These are phyloP conservation scores for Aspergillus latus DNA, from an alignment of 2,329 filamentous ascomycete genomes.

Conservation along the genomic window DNA sequence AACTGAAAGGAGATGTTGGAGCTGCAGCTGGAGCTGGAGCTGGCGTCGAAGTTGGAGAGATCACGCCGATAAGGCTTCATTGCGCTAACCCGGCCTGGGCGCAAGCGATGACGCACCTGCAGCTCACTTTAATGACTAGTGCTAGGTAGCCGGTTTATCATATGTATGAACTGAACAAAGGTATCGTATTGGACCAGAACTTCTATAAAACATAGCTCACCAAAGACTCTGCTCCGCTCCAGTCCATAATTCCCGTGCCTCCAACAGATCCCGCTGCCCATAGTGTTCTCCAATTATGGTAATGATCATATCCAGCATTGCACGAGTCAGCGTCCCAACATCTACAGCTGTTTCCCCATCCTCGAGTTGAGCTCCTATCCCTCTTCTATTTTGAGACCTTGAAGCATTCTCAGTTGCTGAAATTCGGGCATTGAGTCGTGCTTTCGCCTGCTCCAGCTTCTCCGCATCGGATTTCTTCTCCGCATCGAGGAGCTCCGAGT, in stretches of 20 bases:
- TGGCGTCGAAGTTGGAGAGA: not conserved
- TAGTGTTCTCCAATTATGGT: conserved; percentile 85
- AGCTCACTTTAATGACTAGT: not conserved
- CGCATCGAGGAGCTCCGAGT: conserved; percentile 21
- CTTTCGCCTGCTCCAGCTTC: conserved; percentile 52
- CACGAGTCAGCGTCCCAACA: conserved; percentile 44
- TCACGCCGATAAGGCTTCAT: conserved; percentile 2
- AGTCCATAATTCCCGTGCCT: conserved; percentile 63
- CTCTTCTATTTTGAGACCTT: conserved; percentile 7
- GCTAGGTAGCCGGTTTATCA: not conserved
- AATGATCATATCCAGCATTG: conserved; percentile 89
- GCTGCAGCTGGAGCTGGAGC: conserved; percentile 5
- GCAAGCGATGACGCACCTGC: conserved; percentile 11
- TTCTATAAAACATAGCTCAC: not conserved
- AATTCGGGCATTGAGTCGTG: conserved; percentile 46
- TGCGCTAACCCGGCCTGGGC: conserved; percentile 7
- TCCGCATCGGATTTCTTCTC: conserved; percentile 19
- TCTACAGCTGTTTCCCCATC: conserved; percentile 22
- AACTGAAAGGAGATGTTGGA: not conserved
- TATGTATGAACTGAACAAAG: not conserved
- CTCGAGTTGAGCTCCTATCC: conserved; percentile 16
- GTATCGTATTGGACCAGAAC: not conserved
- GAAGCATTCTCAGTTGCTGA: conserved; percentile 18
- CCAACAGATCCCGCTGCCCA: conserved; percentile 81
- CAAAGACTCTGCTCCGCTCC: conserved; percentile 12